Percentiles rank a stretch among this genome's conserved stretches.
These are phyloP conservation scores for Eleusine coracana DNA, from an alignment of 176 grass and related monocot genomes.

Conservation along the genomic window DNA sequence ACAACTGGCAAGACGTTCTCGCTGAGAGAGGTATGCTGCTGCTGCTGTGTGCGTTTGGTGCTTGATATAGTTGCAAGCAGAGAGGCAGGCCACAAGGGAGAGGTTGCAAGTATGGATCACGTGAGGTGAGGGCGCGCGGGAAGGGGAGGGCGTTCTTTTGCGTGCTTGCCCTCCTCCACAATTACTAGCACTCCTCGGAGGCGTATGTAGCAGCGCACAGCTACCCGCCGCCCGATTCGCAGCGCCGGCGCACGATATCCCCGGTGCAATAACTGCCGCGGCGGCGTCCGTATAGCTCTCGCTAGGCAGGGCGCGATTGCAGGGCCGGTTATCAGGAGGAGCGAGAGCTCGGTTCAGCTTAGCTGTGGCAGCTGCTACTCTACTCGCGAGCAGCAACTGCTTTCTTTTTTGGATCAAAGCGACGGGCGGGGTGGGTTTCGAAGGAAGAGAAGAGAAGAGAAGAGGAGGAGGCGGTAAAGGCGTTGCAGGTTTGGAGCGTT, in stretches of 20 bases:
- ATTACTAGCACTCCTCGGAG: conserved; percentile 26
- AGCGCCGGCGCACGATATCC: neutral
- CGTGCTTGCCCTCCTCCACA: conserved; percentile 38
- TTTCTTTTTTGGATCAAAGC: neutral
- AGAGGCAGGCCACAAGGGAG: neutral
- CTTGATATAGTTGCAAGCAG: conserved; percentile 3
- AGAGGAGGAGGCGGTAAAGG: conserved; percentile 1
- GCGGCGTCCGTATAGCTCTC: conserved; percentile 15
- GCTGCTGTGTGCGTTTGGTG: conserved; percentile 5
- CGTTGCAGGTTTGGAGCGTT: conserved; percentile 18
- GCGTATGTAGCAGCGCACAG: neutral
- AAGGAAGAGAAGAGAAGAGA: neutral
- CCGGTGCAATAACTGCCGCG: conserved; percentile 35
- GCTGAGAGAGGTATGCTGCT: neutral
- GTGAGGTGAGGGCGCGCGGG: conserved; percentile 33
- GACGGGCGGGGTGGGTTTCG: neutral
- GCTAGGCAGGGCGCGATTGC: neutral
- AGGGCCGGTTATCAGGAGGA: neutral
- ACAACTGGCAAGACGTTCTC: neutral
- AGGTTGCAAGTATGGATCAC: conserved; percentile 41
- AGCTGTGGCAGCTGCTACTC: neutral
- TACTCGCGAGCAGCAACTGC: neutral
- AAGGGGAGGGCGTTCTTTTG: conserved; percentile 39
- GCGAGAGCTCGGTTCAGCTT: neutral
- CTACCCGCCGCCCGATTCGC: conserved; percentile 2